Evolutionary conservation across 148 eudicot species (phyloP), one percentile per base, ranked within the genome.

Genomic region (Nepenthes mirabilis): DNA sequence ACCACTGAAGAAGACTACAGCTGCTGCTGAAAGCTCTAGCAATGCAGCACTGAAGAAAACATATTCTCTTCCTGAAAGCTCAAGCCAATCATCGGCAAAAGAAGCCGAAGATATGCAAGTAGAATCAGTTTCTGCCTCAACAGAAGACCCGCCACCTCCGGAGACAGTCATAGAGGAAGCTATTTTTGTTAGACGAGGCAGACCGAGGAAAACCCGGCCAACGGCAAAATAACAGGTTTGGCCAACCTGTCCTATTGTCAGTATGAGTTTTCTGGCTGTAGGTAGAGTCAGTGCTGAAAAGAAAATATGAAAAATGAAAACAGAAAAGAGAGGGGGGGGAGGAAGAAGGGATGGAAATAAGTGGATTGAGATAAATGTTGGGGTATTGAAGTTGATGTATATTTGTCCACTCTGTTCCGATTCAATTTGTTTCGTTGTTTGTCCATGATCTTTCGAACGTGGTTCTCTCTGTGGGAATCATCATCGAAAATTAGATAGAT

Each of bases 141-240:
- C 67, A 9, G 74, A 62, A 23, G 81, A 74, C 60, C 70, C 23
- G 32, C 76, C 64, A 56, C 67, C 70, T 10, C 72, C 65, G 45
- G 91, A 84, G 65, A 78, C 82, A 1, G 69, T 70, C 11, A 74
- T 87, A 73, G 97, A 81, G 60, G 95, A 87, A 58, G 75, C 77
- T 49, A 69, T 71, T 58, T 75, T 82, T 5, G 81, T 74, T 36
- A 85, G 93, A n/a, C 80, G 90, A 43, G 89, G 79, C 51, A 87
- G 85, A 72, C 72, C 75, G 72, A 87, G 95, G 79, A 90, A 80
- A 67, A 66, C 83, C 34, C 72, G 79, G 45, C 67, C 52, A 49
- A n/a, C n/a, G 2, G 68, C 37, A 68, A 66, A 71, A 71, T 71
- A 59, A 67, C 23, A 40, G 45, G 8, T 4, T 40, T 40, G 6